phyloP scores from a whole-genome alignment of 2,329 filamentous ascomycete genomes.

The Beauveria sp. region DNA sequence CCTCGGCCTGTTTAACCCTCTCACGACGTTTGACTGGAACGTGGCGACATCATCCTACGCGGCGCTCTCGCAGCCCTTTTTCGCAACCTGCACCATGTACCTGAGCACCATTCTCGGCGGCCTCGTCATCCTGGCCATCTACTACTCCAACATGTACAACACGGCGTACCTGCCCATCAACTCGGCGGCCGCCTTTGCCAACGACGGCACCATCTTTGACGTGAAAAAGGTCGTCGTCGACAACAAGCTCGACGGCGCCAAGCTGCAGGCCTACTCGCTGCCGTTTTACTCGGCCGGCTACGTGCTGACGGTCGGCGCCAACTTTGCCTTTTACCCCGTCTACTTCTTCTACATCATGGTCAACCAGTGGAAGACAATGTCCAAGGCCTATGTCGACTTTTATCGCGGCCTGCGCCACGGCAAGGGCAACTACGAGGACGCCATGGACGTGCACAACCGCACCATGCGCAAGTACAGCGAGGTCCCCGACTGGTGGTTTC shows the following conservation, averaged over 20 bases:
- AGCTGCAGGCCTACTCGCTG: slow-evolving; percentile 36
- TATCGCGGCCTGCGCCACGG: slow-evolving; percentile 31
- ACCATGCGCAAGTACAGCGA: slow-evolving; percentile 35
- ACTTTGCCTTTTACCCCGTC: slow-evolving; percentile 37
- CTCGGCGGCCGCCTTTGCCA: slow-evolving; percentile 33
- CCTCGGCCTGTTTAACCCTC: slow-evolving; percentile 29
- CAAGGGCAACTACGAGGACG: slow-evolving; percentile 32
- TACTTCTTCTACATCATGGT: slow-evolving; percentile 36
- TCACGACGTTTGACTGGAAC: slow-evolving; percentile 35
- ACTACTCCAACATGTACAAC: slow-evolving; percentile 35
- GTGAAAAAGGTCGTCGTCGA: slow-evolving; percentile 28
- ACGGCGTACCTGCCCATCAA: slow-evolving; percentile 41
- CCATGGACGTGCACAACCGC: slow-evolving; percentile 33
- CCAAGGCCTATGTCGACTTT: slow-evolving; percentile 30
- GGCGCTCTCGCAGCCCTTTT: slow-evolving; percentile 32
- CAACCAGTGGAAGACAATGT: slow-evolving; percentile 32
- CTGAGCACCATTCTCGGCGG: slow-evolving; percentile 27
- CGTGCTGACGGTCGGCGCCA: slow-evolving; percentile 33
- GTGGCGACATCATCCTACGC: slow-evolving; percentile 30
- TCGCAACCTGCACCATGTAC: slow-evolving; percentile 30
- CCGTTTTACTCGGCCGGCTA: slow-evolving; percentile 37
- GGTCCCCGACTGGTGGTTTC: slow-evolving; percentile 41
- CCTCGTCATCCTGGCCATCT: slow-evolving; percentile 32
- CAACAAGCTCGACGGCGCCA: slow-evolving; percentile 29
- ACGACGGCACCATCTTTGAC: slow-evolving; percentile 31